phyloP scores from a whole-genome alignment of 495 filamentous ascomycete genomes.

The Trichocladium uniseriatum region DNA sequence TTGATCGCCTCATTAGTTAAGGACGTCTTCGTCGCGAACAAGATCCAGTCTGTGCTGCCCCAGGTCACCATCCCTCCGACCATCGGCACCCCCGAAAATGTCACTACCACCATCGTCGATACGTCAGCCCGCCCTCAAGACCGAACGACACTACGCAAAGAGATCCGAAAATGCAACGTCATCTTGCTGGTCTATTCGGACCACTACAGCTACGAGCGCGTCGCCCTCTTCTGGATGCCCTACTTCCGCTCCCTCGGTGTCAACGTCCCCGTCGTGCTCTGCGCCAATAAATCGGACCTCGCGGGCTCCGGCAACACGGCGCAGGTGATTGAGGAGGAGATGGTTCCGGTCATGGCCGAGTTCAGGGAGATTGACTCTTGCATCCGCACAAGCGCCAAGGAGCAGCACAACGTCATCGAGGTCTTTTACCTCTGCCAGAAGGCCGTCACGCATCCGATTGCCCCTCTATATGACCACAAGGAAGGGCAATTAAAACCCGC shows the following conservation, averaged over 20 bases:
- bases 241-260: conserved; percentile 94
- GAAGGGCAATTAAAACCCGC: conserved; percentile 81
- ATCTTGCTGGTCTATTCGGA: conserved; percentile 97
- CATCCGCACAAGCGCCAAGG: conserved; percentile 87
- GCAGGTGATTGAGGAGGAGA: conserved; percentile 88
- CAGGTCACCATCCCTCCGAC: conserved; percentile 87
- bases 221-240: conserved; percentile 95
- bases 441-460: conserved; percentile 96
- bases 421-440: conserved; percentile 97
- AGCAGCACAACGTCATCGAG: conserved; percentile 93
- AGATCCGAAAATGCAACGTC: conserved; percentile 92
- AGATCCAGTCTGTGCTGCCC: conserved; percentile 88
- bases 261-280: conserved; percentile 95
- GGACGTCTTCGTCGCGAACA: conserved; percentile 84
- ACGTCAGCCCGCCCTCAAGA: conserved; percentile 94
- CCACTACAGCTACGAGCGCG: conserved; percentile 96
- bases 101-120: conserved; percentile 92
- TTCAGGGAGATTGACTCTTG: conserved; percentile 99
- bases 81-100: conserved; percentile 84
- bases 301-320: conserved; percentile 52
- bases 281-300: conserved; percentile 93
- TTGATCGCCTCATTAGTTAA: conserved; percentile 79
- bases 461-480: conserved; percentile 92
- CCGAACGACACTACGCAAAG: conserved; percentile 74
- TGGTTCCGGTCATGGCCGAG: conserved; percentile 96